phyloP scores from a whole-genome alignment of 1,284 basidiomycete genomes.

The Sphaerobolus stellatus region DNA sequence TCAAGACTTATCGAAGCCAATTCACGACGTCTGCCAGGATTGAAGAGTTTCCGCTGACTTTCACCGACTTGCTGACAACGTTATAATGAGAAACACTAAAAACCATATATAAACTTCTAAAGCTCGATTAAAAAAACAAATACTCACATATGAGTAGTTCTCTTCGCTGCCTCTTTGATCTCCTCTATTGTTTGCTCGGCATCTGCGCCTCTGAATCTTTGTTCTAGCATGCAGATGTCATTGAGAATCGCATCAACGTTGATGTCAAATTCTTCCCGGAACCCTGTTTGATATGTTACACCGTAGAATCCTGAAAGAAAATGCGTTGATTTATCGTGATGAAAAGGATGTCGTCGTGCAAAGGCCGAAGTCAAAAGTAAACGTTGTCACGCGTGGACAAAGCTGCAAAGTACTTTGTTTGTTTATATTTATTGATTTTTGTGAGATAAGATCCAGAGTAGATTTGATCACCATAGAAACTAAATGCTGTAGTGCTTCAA shows the following conservation, averaged over 20 bases:
- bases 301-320: constrained; percentile 53
- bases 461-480: too few species aligned
- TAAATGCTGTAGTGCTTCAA: too few species aligned
- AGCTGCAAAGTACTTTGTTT: too few species aligned
- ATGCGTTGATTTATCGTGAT: too few species aligned
- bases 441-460: too few species aligned
- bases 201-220: constrained; percentile 19
- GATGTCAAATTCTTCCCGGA: constrained; percentile 56
- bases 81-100: constrained; percentile 59
- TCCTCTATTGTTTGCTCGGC: constrained; percentile 35
- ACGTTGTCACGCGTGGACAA: too few species aligned
- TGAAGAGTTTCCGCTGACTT: constrained; percentile 24
- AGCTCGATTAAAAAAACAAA: not conserved
- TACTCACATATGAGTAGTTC: constrained; percentile 60
- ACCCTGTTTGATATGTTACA: constrained; percentile 59
- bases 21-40: constrained; percentile 36
- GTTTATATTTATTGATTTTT: too few species aligned
- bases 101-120: not conserved
- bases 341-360: too few species aligned
- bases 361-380: too few species aligned
- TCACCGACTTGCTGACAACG: constrained; percentile 44
- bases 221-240: constrained; percentile 49
- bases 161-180: constrained; percentile 42
- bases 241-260: constrained; percentile 49
- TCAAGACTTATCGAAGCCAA: constrained; percentile 46